Evolutionary conservation across 2,329 filamentous ascomycete species (phyloP).

Genomic region (Onygena corvina): DNA sequence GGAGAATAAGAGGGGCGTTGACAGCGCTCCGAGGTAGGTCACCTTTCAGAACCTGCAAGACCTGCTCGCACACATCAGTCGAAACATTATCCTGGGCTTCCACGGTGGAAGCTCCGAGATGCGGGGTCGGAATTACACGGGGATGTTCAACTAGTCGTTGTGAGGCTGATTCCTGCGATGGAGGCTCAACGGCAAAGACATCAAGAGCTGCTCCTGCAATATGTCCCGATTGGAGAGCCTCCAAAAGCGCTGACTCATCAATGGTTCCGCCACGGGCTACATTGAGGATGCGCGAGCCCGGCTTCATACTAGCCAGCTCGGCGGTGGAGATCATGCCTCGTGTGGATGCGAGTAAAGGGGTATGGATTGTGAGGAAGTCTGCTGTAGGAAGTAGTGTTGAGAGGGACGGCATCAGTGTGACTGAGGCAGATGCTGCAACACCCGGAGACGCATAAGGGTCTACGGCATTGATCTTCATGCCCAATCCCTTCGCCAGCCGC

Average conservation of each 20-base stretch:
- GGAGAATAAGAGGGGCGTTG: constrained; percentile 69
- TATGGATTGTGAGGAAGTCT: constrained; percentile 73
- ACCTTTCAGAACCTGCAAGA: constrained; percentile 59
- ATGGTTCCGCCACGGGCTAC: constrained; percentile 71
- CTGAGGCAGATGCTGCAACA: constrained; percentile 56
- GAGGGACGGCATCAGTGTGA: constrained; percentile 49
- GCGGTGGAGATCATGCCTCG: constrained; percentile 57
- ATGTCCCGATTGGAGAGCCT: constrained; percentile 55
- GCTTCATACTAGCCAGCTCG: constrained; percentile 61
- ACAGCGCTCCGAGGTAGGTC: constrained; percentile 64
- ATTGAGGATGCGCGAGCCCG: constrained; percentile 61
- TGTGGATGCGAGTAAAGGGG: constrained; percentile 65
- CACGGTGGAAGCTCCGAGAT: constrained; percentile 65
- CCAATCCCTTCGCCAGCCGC: constrained; percentile 62
- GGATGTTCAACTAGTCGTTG: constrained; percentile 54
- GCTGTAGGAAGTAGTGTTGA: constrained; percentile 51
- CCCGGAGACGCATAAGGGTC: constrained; percentile 67
- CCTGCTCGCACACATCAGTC: constrained; percentile 70
- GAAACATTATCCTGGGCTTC: constrained; percentile 79
- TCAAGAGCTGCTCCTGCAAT: constrained; percentile 69
- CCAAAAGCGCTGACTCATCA: constrained; percentile 60
- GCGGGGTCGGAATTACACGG: constrained; percentile 64
- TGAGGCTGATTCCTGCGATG: constrained; percentile 49
- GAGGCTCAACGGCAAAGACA: constrained; percentile 67
- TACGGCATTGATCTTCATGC: constrained; percentile 62